Evolutionary conservation across 352 stramenopile genomes (phyloP).

Genomic region (Pythium phragmitis): DNA sequence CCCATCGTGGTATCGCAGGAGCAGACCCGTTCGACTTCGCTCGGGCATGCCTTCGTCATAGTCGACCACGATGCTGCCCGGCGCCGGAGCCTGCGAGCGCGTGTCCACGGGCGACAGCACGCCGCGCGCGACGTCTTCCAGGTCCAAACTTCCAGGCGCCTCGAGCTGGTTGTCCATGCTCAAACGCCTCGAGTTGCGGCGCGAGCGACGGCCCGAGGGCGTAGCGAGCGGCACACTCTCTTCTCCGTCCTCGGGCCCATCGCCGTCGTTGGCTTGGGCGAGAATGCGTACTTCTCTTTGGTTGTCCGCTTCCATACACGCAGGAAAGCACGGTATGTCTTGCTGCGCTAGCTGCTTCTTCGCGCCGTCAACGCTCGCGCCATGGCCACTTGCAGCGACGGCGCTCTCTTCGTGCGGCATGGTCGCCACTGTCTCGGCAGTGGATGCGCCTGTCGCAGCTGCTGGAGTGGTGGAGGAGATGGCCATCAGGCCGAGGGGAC

Average conservation of each 20-base stretch:
- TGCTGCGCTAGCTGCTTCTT: background rate
- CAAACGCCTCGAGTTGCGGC: slow-evolving; percentile 18
- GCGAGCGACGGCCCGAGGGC: slow-evolving; percentile 9
- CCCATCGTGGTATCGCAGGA: slow-evolving; percentile 21
- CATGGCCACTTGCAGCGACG: background rate
- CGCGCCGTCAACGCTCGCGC: background rate
- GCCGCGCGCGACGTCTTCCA: slow-evolving; percentile 45
- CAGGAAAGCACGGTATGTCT: slow-evolving; percentile 20
- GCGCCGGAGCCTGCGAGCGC: slow-evolving; percentile 2
- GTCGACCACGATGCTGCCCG: slow-evolving; percentile 57
- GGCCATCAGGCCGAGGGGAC: background rate
- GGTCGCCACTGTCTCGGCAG: background rate
- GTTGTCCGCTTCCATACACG: slow-evolving; percentile 18
- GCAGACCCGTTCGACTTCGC: slow-evolving; percentile 16
- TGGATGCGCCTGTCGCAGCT: background rate
- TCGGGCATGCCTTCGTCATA: slow-evolving; percentile 43
- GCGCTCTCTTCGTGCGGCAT: background rate
- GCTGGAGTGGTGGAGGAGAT: background rate
- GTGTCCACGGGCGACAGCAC: slow-evolving; percentile 20
- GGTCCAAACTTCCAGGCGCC: slow-evolving; percentile 26
- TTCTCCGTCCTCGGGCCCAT: background rate
- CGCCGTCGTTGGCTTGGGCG: background rate
- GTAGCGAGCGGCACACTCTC: background rate
- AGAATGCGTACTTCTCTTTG: slow-evolving; percentile 6
- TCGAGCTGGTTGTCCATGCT: slow-evolving; percentile 23